These are phyloP conservation scores for Bruguiera sexangula DNA, from an alignment of 345 rosid species.

Conservation along the genomic window DNA sequence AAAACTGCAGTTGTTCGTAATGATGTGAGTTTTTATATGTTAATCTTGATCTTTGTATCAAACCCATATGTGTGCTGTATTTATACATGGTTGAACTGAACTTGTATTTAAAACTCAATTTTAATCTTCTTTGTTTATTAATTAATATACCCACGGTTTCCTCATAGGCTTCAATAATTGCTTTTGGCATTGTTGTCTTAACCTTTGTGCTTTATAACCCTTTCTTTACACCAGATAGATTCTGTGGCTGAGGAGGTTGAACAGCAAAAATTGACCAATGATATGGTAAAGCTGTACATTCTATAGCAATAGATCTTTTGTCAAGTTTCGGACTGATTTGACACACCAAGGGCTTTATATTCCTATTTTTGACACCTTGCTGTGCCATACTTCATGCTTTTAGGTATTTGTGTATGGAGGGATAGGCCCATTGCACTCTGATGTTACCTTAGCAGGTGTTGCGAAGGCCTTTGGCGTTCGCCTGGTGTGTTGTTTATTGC, in stretches of 20 bases:
- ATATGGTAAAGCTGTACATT: slow-evolving; percentile 54
- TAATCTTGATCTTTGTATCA: slow-evolving; percentile 4
- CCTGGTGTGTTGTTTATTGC: slow-evolving; percentile 44
- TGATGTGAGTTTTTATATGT: slow-evolving; percentile 60
- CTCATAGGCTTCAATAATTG: slow-evolving; percentile 8
- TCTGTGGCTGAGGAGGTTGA: slow-evolving; percentile 97
- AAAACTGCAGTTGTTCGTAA: slow-evolving; percentile 58
- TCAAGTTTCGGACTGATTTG: slow-evolving; percentile 10
- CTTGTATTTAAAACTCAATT: neutral
- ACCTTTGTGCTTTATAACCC: slow-evolving; percentile 22
- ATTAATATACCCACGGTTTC: neutral
- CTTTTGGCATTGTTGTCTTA: neutral
- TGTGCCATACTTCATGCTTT: slow-evolving; percentile 13
- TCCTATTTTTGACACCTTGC: slow-evolving; percentile 9
- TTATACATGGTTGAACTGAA: neutral
- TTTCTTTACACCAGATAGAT: slow-evolving; percentile 62
- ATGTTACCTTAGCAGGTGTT: slow-evolving; percentile 85
- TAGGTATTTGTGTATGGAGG: slow-evolving; percentile 91
- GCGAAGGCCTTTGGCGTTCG: slow-evolving; percentile 99
- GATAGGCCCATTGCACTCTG: slow-evolving; percentile 91
- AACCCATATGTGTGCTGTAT: neutral
- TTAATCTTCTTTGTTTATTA: slow-evolving; percentile 7
- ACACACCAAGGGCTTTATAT: neutral
- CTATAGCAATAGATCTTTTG: slow-evolving; percentile 8
- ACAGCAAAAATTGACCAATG: slow-evolving; percentile 56